Evolutionary conservation across 768 basidiomycete genomes (phyloP), one percentile per base, ranked within the genome.

Genomic region (Neoboletus subvelutipes): DNA sequence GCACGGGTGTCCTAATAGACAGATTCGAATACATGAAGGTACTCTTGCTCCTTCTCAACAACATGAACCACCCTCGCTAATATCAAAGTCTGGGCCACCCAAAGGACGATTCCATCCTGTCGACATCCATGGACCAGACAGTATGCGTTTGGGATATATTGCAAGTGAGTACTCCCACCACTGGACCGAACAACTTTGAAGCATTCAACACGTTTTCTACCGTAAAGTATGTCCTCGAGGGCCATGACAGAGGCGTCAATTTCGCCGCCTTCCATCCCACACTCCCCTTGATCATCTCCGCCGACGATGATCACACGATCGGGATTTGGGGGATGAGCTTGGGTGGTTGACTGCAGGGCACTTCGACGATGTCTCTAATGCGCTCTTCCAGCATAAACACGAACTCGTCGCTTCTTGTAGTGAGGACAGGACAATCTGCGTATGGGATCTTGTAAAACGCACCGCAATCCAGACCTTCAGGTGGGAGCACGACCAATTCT

Each of bases 311-410:
- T 71, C 84, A 97, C 40, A 92, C 94, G 47, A 93, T 99, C 78
- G 98, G 97, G 76, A 88, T 98, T 17, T 99, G 97, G 97, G 78
- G 97, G 60, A 98, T 99, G 97, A 93, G 97, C 97, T 1, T 99
- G 97, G 97, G 97, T 98, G 75, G 95, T 99, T 36, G 97, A 98
- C 71, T 98, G 94, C 77, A 54, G 97, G 97, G 0, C 97, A 99
- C 70, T 98, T 98, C 77, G 98, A 98, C 80, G 98, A 98, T 64
- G 96, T 98, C 56, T 94, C 92, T 17, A 90, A 83, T 60, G 92
- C 92, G 1, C 78, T 98, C 34, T 99, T 99, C 81, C 97, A 98
- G 71, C 96, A 95, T 1, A 92, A 95, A 68, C 96, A 98, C 69
- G 97, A 99, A 73, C 75, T 99, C 45, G 96, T 99, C 64, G 87